Evolutionary conservation across 345 rosid genomes (phyloP).

Genomic region (Populus ilicifolia): DNA sequence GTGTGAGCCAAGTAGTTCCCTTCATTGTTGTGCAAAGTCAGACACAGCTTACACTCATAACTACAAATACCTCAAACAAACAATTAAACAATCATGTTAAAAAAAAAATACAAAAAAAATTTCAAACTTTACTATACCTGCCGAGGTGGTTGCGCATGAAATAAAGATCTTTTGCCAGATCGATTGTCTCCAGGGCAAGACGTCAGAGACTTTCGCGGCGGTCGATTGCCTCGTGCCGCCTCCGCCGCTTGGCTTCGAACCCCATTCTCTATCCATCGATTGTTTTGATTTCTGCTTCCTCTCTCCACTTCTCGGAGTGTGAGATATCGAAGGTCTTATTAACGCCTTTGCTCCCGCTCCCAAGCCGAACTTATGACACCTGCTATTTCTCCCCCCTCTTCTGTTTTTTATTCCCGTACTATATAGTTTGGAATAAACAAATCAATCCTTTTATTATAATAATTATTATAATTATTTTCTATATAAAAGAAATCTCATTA

Average conservation of each 20-base stretch:
- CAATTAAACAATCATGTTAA: neutral
- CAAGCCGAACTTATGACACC: too few species aligned
- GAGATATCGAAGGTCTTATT: neutral
- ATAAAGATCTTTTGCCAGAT: constrained; percentile 95
- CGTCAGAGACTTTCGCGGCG: constrained; percentile 97
- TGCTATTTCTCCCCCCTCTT: too few species aligned
- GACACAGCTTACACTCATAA: constrained; percentile 95
- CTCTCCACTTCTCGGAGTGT: neutral
- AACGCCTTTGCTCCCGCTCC: too few species aligned
- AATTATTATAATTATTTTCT: too few species aligned
- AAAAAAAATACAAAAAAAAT: neutral
- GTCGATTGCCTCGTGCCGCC: constrained; percentile 94
- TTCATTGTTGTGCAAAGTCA: constrained; percentile 97
- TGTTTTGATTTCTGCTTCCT: neutral
- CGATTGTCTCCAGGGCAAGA: constrained; percentile 95
- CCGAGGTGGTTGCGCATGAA: constrained; percentile 99
- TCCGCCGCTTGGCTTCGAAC: constrained; percentile 97
- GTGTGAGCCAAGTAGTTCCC: constrained; percentile 99
- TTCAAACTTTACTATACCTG: constrained; percentile 41
- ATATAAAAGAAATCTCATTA: too few species aligned
- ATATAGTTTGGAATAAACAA: too few species aligned
- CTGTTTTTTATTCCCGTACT: too few species aligned
- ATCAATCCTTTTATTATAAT: too few species aligned
- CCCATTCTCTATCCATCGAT: constrained; percentile 90
- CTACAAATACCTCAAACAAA: constrained; percentile 36